Conservation (phyloP, 495 filamentous ascomycete genomes). For the Emericellopsis terricola region DNA sequence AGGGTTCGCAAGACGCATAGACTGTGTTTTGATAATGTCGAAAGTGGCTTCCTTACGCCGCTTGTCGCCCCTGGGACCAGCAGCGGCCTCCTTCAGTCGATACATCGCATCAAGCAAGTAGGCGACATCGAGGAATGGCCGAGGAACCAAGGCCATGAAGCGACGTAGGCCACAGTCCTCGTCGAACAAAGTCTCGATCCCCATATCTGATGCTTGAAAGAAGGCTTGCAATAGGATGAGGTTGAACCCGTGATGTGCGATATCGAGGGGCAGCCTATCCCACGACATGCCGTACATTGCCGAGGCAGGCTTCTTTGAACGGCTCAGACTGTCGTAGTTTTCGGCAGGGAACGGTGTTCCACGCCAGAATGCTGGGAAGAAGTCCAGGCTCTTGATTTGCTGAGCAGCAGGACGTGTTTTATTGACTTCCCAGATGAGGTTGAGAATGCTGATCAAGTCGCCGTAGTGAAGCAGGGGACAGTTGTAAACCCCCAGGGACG, state of each 20-base stretch:
- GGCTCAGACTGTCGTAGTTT: not conserved
- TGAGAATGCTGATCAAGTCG: not conserved
- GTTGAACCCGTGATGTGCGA: not conserved
- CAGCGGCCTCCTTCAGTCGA: not conserved
- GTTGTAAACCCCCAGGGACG: not conserved
- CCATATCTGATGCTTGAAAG: not conserved
- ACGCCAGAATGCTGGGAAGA: too few species aligned
- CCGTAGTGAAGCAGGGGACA: slow-evolving; percentile 1
- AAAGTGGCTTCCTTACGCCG: not conserved
- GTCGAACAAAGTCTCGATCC: not conserved
- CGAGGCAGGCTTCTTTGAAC: not conserved
- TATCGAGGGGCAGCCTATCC: not conserved
- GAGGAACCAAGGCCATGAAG: not conserved
- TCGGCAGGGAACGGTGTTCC: too few species aligned
- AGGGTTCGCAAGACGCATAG: not conserved
- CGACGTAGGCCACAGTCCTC: not conserved
- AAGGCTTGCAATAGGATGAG: slow-evolving; percentile 1
- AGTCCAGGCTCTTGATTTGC: not conserved
- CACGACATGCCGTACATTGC: slow-evolving; percentile 1
- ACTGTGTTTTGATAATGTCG: not conserved
- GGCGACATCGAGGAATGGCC: not conserved
- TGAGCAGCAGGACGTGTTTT: not conserved
- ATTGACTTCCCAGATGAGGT: slow-evolving; percentile 3
- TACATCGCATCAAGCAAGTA: slow-evolving; percentile 2
- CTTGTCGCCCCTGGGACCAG: not conserved